These are phyloP conservation scores for Paracoccidioides lutzii DNA, from an alignment of 2,329 filamentous ascomycete species.

Conservation along the genomic window DNA sequence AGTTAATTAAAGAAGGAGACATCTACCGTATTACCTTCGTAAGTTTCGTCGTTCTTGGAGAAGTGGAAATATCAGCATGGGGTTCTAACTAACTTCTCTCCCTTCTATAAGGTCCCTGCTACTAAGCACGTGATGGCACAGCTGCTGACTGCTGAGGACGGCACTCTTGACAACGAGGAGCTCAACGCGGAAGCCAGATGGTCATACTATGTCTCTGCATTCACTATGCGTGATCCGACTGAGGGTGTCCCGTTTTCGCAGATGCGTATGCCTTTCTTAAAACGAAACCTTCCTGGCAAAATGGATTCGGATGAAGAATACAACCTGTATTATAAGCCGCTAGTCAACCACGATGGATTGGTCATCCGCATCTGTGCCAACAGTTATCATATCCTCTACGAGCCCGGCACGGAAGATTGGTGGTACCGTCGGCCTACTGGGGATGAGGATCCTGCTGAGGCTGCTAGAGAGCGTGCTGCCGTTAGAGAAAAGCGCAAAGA, in stretches of 20 bases:
- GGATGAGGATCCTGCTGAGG: conserved; percentile 19
- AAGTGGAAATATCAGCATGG: background rate
- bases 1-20: conserved; percentile 83
- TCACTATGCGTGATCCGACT: conserved; percentile 76
- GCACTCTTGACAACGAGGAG: conserved; percentile 60
- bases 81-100: conserved; percentile 17
- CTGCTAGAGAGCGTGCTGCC: conserved; percentile 23
- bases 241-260: conserved; percentile 57
- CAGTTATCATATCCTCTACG: conserved; percentile 68
- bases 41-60: conserved; percentile 36
- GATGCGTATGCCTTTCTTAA: conserved; percentile 56
- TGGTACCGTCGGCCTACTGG: conserved; percentile 42
- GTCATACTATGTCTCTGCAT: conserved; percentile 94
- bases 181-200: conserved; percentile 53
- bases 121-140: conserved; percentile 59
- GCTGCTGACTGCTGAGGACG: conserved; percentile 78
- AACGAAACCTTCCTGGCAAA: conserved; percentile 53
- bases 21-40: conserved; percentile 85
- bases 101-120: conserved; percentile 44
- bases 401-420: conserved; percentile 56
- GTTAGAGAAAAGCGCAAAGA: conserved; percentile 33
- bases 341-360: conserved; percentile 54
- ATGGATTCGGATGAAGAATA: conserved; percentile 51
- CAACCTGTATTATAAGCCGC: conserved; percentile 40
- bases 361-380: conserved; percentile 63